Evolutionary conservation across 805 yeast species (phyloP).

Genomic region (Diddensiella transvaalensis): DNA sequence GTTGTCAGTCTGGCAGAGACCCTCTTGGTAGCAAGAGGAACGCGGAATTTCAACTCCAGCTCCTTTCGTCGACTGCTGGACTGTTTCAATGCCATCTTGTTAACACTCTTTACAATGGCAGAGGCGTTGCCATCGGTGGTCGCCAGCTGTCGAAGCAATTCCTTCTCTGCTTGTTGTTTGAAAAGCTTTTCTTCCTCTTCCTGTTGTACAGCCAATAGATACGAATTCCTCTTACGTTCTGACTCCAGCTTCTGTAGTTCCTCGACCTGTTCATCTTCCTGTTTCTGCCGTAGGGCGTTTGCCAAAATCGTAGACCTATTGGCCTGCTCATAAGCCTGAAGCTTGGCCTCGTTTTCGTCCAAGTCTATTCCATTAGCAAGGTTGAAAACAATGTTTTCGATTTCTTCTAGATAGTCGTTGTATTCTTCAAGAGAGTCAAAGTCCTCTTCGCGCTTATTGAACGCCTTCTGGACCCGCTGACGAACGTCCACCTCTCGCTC

Average conservation of each 20-base stretch:
- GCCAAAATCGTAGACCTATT: constrained; percentile 73
- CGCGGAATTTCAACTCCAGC: constrained; percentile 23
- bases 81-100: constrained; percentile 14
- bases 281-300: constrained; percentile 68
- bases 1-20: neutral
- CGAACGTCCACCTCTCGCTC: constrained; percentile 93
- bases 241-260: constrained; percentile 65
- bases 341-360: constrained; percentile 61
- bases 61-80: constrained; percentile 18
- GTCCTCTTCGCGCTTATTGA: constrained; percentile 75
- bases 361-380: constrained; percentile 66
- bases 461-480: constrained; percentile 67
- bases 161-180: constrained; percentile 46
- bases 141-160: constrained; percentile 52
- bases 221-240: constrained; percentile 51
- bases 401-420: constrained; percentile 76
- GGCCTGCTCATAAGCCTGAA: constrained; percentile 60
- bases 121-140: constrained; percentile 41
- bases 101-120: constrained; percentile 44
- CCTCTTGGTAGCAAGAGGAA: neutral
- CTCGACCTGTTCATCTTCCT: constrained; percentile 63
- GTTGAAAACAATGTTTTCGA: constrained; percentile 78
- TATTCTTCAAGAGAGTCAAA: constrained; percentile 58
- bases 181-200: constrained; percentile 50
- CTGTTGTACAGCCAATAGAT: constrained; percentile 57